Percentiles rank a stretch among this genome's conserved stretches.
phyloP scores from a whole-genome alignment of 2,329 filamentous ascomycete genomes.

The Ilyonectria destructans region DNA sequence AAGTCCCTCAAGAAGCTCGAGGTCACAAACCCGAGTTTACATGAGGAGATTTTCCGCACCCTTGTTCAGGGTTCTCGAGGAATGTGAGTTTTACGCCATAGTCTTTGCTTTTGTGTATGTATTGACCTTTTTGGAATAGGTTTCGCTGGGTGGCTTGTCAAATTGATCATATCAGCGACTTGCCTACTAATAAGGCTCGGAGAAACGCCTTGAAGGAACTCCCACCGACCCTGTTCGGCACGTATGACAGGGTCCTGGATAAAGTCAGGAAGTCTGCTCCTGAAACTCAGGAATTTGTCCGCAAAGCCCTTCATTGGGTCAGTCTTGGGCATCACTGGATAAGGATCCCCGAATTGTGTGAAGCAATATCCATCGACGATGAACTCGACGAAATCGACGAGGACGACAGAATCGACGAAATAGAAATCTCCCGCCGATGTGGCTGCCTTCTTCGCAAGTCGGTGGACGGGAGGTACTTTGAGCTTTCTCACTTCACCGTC shows the following conservation, averaged over 20 bases:
- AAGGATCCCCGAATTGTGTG: constrained; percentile 13
- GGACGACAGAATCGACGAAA: constrained; percentile 20
- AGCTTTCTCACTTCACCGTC: constrained; percentile 35
- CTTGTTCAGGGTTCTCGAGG: constrained; percentile 21
- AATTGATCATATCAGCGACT: constrained; percentile 26
- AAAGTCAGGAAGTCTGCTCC: constrained; percentile 2
- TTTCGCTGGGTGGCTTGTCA: constrained; percentile 35
- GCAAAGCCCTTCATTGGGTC: constrained; percentile 19
- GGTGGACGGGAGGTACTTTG: constrained; percentile 15
- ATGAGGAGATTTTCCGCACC: constrained; percentile 9
- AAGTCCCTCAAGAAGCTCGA: constrained; percentile 10
- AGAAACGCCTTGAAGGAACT: constrained; percentile 18
- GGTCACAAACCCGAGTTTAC: neutral
- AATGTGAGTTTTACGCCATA: constrained; percentile 11
- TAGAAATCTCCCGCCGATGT: constrained; percentile 11
- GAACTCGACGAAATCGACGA: neutral
- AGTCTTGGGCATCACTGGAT: neutral
- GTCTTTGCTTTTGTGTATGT: neutral
- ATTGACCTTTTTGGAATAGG: constrained; percentile 8
- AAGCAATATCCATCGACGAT: constrained; percentile 26
- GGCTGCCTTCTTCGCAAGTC: constrained; percentile 26
- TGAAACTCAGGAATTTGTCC: constrained; percentile 1
- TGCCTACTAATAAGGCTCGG: constrained; percentile 16
- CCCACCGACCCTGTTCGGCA: constrained; percentile 22
- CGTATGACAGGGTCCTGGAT: constrained; percentile 22